Evolutionary conservation across 441 rosid species (phyloP), one percentile per base, ranked within the genome.

Genomic region (Erysimum cheiri): DNA sequence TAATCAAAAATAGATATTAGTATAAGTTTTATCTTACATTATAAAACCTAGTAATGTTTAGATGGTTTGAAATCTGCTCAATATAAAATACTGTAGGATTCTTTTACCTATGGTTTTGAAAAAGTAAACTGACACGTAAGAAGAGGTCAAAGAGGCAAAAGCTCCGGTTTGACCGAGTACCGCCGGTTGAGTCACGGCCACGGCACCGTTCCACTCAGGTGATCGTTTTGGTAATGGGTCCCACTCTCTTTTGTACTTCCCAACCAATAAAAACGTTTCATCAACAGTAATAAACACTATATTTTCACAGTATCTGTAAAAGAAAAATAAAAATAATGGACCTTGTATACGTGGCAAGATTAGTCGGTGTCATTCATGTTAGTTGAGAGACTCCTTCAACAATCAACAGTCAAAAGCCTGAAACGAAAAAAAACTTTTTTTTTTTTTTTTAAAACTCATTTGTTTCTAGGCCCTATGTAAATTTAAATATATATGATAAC

Each of bases 161-260:
- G 60, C 67, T 75, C 90, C 87, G 84, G 47, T 75, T 78, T 72
- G 71, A 82, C 87, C 80, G 87, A 75, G 17, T 49, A 69, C 70
- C 83, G 75, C 87, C 88, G 80, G 89, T 82, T 66, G 72, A 73
- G 73, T 80, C 61, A 85, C 92, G 95, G 83, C 82, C 62, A 64
- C 80, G 81, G 58, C 36, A 80, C 36, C 59, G 29, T 39, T 60
- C 63, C 62, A 74, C 62, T 54, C 73, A 63, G 78, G 37, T 56
- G 63, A 53, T 10, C 39, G 64, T 53, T 74, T 44, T 33, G 29
- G 26, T 60, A 6, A 41, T 43, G 39, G 39, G 48, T 59, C 61
- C 64, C 39, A 24, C 67, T 29, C 28, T n/a, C 5, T 4, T 47
- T 49, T 22, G 60, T 66, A 58, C 39, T 40, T 66, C 61, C 61